Base-by-base conservation (phyloP, 768 basidiomycete genomes). In the Pleurotus salmoneostramineus region DNA sequence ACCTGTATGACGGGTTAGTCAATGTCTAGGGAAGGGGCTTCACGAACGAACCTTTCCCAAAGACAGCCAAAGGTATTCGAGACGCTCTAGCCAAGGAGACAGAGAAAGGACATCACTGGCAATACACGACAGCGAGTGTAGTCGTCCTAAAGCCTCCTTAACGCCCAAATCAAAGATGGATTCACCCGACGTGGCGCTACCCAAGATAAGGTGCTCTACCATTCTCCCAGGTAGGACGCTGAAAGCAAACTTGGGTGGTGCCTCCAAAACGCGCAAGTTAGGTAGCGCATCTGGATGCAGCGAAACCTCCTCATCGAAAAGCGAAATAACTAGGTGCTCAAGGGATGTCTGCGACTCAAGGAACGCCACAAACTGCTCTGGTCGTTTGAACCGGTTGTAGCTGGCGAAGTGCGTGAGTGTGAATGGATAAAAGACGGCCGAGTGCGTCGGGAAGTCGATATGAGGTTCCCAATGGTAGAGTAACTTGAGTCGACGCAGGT, bases 291-390 rank as follows among this genome's bases (percentile, higher is more conserved):
- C 8, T 4, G 52, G 52, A 12, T 35, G 6, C 11, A 54, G 27
- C 0, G 37, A 15, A 40, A 54, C 40, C 1, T 35, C 11, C n/a
- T 21, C 21, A 31, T 43, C 36, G 36, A 54, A 6, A 10, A 42
- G 21, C 11, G 52, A 40, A 6, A 54, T 15, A 7, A 27, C 35
- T 10, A 54, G 37, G 27, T 54, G 27, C 52, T 54, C 52, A 4
- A 54, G 52, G 21, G 15, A 54, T 27, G 52, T 15, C 34, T 54
- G 52, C 5, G 52, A 21, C 36, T 54, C 52, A 8, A 54, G 52
- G 52, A 54, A 54, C n/a, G 8, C 10, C 6, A 36, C 36, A 14
- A 54, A 54, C 14, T 21, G 36, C 8, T 31, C 36, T 8, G 36
- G 12, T n/a, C 21, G 17, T 5, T 54, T 17, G 6, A 54, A 34